These are phyloP conservation scores for Picea abies DNA, from an alignment of 83 land plant species.

Conservation along the genomic window DNA sequence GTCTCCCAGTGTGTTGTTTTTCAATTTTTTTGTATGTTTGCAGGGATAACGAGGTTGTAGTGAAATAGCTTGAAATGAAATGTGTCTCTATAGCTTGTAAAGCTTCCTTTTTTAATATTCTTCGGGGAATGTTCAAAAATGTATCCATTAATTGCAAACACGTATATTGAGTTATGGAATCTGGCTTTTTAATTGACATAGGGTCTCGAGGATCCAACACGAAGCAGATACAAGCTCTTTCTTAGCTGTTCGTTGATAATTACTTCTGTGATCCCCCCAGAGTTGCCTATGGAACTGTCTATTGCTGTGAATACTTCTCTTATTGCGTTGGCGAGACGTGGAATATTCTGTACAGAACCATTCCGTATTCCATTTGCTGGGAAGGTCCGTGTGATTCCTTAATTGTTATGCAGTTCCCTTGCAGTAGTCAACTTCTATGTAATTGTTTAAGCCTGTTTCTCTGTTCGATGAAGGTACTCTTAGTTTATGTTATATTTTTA, in stretches of 20 bases:
- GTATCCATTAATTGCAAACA: neutral
- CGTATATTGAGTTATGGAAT: neutral
- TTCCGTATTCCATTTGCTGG: constrained; percentile 39
- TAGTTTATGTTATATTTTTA: neutral
- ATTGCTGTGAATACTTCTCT: constrained; percentile 58
- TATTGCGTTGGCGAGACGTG: constrained; percentile 41
- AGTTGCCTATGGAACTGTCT: constrained; percentile 54
- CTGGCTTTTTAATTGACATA: constrained; percentile 18
- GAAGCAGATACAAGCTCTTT: constrained; percentile 77
- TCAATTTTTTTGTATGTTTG: neutral
- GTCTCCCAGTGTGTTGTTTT: neutral
- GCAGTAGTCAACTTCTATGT: neutral
- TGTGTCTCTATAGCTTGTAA: neutral
- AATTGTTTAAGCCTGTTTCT: neutral
- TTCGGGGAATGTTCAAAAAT: neutral
- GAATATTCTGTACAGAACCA: neutral
- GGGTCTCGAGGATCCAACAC: constrained; percentile 98
- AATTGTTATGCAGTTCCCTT: neutral
- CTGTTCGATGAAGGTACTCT: neutral
- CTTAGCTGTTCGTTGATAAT: constrained; percentile 50
- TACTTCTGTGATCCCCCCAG: constrained; percentile 53
- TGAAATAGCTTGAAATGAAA: neutral
- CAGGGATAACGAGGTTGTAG: neutral
- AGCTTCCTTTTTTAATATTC: neutral
- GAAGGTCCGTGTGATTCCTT: constrained; percentile 52